Conservation (phyloP, 1,284 basidiomycete genomes). For the Cutaneotrichosporon sp. region DNA sequence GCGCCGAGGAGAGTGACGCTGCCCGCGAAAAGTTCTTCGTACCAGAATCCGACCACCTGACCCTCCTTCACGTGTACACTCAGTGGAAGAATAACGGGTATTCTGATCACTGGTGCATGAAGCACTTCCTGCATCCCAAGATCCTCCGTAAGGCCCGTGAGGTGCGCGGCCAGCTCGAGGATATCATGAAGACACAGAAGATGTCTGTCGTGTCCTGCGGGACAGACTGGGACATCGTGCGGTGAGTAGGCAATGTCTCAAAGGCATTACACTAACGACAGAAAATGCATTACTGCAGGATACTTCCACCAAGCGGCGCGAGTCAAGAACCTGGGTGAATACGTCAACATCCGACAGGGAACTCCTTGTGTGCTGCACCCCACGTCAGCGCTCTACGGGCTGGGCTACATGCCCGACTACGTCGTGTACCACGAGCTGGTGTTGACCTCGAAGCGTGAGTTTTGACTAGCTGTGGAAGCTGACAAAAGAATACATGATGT, state of each 20-base stretch:
- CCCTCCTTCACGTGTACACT: constrained; percentile 90
- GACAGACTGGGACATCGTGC: constrained; percentile 90
- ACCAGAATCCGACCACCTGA: constrained; percentile 94
- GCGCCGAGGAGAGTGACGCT: constrained; percentile 93
- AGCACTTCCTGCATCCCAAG: constrained; percentile 95
- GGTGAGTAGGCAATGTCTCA: constrained; percentile 58
- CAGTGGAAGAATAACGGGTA: constrained; percentile 95
- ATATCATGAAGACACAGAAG: constrained; percentile 98
- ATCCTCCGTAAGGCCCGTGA: constrained; percentile 90
- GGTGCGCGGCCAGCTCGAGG: constrained; percentile 92
- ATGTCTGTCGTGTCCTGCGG: constrained; percentile 84
- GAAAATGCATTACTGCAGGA: constrained; percentile 95
- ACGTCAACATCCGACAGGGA: constrained; percentile 95
- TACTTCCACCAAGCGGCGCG: constrained; percentile 99
- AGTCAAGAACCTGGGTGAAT: constrained; percentile 98
- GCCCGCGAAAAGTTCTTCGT: constrained; percentile 98
- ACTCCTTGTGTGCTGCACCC: constrained; percentile 67
- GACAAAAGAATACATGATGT: constrained; percentile 73
- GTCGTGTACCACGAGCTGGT: constrained; percentile 95
- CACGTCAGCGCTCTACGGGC: constrained; percentile 90
- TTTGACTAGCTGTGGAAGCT: no score
- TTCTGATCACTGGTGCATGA: constrained; percentile 88
- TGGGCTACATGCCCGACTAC: constrained; percentile 94
- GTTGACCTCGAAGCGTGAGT: constrained; percentile 72
- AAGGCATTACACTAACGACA: constrained; percentile 40